Evolutionary conservation across 805 yeast species (phyloP).

Genomic region (Ogataea parapolymorpha): DNA sequence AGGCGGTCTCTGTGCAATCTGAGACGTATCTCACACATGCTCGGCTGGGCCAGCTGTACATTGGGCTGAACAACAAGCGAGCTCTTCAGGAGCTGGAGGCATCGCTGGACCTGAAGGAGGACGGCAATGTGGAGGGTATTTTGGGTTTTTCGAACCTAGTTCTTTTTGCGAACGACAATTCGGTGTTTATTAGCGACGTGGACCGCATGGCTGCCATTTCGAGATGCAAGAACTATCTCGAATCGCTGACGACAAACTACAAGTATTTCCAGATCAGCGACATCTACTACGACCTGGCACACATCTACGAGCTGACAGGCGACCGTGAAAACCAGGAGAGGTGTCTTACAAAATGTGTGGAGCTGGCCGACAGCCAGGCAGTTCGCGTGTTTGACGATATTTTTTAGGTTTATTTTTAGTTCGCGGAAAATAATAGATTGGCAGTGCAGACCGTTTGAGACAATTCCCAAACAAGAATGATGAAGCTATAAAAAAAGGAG

Average conservation of each 20-base stretch:
- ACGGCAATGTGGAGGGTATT: constrained; percentile 48
- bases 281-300: constrained; percentile 65
- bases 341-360: constrained; percentile 61
- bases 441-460: constrained; percentile 7
- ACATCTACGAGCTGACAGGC: constrained; percentile 62
- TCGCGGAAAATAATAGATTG: constrained; percentile 1
- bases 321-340: constrained; percentile 40
- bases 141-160: constrained; percentile 54
- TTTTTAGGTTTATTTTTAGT: neutral
- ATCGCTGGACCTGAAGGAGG: constrained; percentile 46
- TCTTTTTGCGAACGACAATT: constrained; percentile 28
- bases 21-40: constrained; percentile 49
- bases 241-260: constrained; percentile 39
- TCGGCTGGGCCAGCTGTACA: constrained; percentile 44
- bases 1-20: constrained; percentile 53
- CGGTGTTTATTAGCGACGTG: constrained; percentile 46
- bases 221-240: constrained; percentile 47
- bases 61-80: constrained; percentile 30
- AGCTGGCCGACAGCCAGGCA: constrained; percentile 59
- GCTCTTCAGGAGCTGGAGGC: constrained; percentile 65
- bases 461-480: constrained; percentile 9
- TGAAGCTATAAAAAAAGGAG: constrained; percentile 2
- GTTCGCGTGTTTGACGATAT: constrained; percentile 36
- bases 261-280: constrained; percentile 46
- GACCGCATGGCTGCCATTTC: constrained; percentile 63